phyloP scores from a whole-genome alignment of 139 green algal genomes.

The Chlorella sorokiniana region DNA sequence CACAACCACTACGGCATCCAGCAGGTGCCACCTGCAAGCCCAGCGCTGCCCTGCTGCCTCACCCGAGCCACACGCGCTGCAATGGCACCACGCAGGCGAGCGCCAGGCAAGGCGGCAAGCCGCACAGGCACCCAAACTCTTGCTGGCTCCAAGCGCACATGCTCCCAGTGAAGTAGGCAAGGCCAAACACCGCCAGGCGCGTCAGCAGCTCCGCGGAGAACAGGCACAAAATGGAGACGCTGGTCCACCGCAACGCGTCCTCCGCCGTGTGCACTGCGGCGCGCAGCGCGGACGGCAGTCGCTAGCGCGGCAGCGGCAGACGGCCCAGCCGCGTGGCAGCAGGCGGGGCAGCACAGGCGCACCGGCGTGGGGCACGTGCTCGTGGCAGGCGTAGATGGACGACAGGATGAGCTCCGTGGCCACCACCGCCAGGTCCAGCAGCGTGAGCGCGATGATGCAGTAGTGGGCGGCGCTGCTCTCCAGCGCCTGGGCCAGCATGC shows the following conservation, averaged over 20 bases:
- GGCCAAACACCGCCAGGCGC: conserved; percentile 38
- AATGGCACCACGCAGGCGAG: not conserved
- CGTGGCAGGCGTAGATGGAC: conserved; percentile 1
- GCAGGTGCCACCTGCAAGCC: conserved; percentile 23
- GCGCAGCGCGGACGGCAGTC: not conserved
- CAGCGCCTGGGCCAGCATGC: not conserved
- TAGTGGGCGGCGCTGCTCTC: conserved; percentile 18
- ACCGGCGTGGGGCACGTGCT: conserved; percentile 26
- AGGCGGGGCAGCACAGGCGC: no score
- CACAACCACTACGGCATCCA: conserved; percentile 27
- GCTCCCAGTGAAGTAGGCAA: conserved; percentile 31
- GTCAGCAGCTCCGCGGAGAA: conserved; percentile 21
- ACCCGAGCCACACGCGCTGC: not conserved
- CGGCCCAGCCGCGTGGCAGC: no score
- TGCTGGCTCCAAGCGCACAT: not conserved
- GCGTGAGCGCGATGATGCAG: conserved; percentile 18
- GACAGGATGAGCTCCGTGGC: conserved; percentile 30
- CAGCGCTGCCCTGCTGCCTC: not conserved
- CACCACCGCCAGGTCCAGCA: conserved; percentile 34
- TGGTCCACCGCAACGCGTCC: conserved; percentile 23
- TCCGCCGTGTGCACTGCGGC: conserved; percentile 28
- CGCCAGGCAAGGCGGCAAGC: not conserved
- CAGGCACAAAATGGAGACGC: conserved; percentile 26
- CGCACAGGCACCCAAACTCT: not conserved
- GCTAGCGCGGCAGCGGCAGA: not conserved